phyloP scores from a whole-genome alignment of 345 rosid species.

The Heritiera fomes region DNA sequence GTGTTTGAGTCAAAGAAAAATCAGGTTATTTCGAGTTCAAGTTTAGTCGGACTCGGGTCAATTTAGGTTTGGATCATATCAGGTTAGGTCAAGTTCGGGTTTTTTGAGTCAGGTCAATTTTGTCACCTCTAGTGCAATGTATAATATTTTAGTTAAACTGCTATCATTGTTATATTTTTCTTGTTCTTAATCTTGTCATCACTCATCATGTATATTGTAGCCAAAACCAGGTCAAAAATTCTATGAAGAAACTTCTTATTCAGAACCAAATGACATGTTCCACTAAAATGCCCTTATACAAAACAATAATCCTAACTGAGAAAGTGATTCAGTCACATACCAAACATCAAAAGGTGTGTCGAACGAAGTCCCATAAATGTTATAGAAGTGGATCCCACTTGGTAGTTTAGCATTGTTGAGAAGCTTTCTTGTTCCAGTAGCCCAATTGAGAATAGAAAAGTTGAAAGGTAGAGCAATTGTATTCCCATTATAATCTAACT shows the following conservation, averaged over 20 bases:
- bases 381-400: conserved; percentile 68
- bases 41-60: no score
- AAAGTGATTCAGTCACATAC: conserved; percentile 38
- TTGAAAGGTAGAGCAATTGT: conserved; percentile 76
- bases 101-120: no score
- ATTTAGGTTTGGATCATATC: no score
- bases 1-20: no score
- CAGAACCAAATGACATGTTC: background rate
- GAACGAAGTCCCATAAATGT: conserved; percentile 72
- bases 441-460: conserved; percentile 65
- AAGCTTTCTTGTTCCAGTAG: conserved; percentile 63
- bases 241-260: background rate
- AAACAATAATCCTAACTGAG: background rate
- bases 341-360: conserved; percentile 86
- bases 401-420: conserved; percentile 63
- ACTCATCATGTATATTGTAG: background rate
- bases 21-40: no score
- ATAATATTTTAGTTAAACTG: background rate
- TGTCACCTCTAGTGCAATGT: no score
- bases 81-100: no score
- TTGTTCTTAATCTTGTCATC: background rate
- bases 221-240: background rate
- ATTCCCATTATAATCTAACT: conserved; percentile 68
- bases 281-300: background rate
- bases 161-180: background rate